Evolutionary conservation across 1,284 basidiomycete genomes (phyloP).

Genomic region (Ceratobasidium sp.): DNA sequence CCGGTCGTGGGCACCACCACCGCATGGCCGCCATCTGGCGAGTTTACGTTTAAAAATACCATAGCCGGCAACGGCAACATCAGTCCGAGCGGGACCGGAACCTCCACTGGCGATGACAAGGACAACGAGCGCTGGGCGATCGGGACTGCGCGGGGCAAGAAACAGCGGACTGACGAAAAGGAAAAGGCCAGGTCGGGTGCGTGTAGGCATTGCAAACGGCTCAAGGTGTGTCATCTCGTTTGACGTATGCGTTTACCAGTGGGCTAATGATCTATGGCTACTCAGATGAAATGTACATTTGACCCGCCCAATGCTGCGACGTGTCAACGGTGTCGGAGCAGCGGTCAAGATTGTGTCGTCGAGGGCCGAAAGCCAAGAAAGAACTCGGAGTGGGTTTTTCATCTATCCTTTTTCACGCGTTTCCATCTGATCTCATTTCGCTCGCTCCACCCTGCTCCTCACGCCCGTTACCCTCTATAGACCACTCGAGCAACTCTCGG

Average conservation of each 20-base stretch:
- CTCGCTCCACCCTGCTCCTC: not conserved
- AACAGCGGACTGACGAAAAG: slow-evolving; percentile 9
- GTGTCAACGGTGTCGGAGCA: slow-evolving; percentile 51
- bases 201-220: slow-evolving; percentile 80
- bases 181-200: slow-evolving; percentile 66
- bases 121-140: slow-evolving; percentile 10
- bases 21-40: not conserved
- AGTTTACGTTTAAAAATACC: not conserved
- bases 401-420: not conserved
- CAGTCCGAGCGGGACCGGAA: not conserved
- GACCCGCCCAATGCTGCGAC: slow-evolving; percentile 67
- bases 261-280: not conserved
- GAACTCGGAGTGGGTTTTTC: slow-evolving; percentile 26
- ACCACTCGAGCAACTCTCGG: slow-evolving; percentile 15
- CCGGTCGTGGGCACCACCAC: not conserved
- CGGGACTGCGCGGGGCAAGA: not conserved
- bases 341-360: slow-evolving; percentile 72
- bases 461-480: too few relatives aligned
- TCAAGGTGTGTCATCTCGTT: slow-evolving; percentile 65
- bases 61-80: not conserved
- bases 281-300: slow-evolving; percentile 81
- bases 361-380: slow-evolving; percentile 74
- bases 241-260: not conserved
- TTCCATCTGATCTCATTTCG: not conserved
- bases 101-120: not conserved